phyloP scores from a whole-genome alignment of 2,329 filamentous ascomycete species.

The Remersonia thermophila region DNA sequence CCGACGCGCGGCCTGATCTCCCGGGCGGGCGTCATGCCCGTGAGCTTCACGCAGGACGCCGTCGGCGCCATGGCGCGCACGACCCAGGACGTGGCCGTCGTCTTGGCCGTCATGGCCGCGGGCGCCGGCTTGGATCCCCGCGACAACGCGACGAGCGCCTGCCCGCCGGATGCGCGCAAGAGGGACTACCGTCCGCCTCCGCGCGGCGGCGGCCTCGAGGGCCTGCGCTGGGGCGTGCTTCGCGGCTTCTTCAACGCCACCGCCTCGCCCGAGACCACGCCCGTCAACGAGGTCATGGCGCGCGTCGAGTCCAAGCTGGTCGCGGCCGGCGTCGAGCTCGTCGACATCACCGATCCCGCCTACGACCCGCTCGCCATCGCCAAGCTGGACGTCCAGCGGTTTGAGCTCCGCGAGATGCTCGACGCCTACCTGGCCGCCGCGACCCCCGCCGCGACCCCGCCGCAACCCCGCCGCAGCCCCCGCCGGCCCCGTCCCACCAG shows the following conservation, averaged over 20 bases:
- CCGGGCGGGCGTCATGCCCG: constrained; percentile 38
- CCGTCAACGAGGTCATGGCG: constrained; percentile 43
- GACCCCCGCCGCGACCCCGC: constrained; percentile 22
- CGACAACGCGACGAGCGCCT: constrained; percentile 40
- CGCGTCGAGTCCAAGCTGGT: constrained; percentile 32
- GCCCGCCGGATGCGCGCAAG: constrained; percentile 28
- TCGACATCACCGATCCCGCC: constrained; percentile 34
- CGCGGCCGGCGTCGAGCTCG: constrained; percentile 34
- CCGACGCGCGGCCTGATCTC: constrained; percentile 43
- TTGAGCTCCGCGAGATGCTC: constrained; percentile 45
- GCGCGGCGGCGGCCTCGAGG: constrained; percentile 16
- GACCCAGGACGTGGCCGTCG: constrained; percentile 36
- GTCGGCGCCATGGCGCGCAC: constrained; percentile 42
- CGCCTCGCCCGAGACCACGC: constrained; percentile 37
- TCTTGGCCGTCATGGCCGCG: constrained; percentile 38
- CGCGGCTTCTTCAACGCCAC: constrained; percentile 47
- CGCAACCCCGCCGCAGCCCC: too few relatives aligned
- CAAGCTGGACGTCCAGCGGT: constrained; percentile 45
- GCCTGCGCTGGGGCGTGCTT: constrained; percentile 23
- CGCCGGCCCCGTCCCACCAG: constrained; percentile 26
- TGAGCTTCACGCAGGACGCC: constrained; percentile 44
- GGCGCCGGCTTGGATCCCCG: constrained; percentile 35
- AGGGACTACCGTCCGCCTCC: constrained; percentile 36
- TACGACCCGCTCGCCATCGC: constrained; percentile 41
- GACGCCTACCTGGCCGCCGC: constrained; percentile 40